A percentile compares a stretch with the other conserved stretches of the same genome.
Evolutionary conservation across 805 yeast species (phyloP).

Genomic region (Candida berthetii): DNA sequence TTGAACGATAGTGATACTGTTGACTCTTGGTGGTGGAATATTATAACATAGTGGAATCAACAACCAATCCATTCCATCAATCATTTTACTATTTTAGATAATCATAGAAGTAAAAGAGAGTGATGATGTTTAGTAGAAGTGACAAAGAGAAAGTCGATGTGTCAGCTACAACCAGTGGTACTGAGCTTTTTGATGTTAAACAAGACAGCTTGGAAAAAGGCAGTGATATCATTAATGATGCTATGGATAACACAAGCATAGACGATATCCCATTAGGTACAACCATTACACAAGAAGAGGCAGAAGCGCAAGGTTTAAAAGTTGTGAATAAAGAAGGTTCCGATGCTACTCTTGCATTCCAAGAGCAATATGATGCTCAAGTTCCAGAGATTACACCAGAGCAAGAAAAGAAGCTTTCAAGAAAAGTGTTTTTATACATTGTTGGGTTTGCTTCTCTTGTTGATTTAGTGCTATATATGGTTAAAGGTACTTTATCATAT

Average conservation of each 20-base stretch:
- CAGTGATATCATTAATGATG: background rate
- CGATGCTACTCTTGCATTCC: slow-evolving; percentile 25
- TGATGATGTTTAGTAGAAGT: background rate
- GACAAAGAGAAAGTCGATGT: background rate
- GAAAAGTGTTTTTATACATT: slow-evolving; percentile 25
- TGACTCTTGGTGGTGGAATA: too few species aligned
- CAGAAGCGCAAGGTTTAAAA: background rate
- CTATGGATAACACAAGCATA: background rate
- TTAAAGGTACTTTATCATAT: slow-evolving; percentile 38
- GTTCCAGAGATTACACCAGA: slow-evolving; percentile 29
- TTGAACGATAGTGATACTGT: too few species aligned
- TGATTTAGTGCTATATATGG: slow-evolving; percentile 33
- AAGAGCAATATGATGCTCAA: slow-evolving; percentile 20
- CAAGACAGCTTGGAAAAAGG: background rate
- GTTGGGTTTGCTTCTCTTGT: slow-evolving; percentile 28
- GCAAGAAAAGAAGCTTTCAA: slow-evolving; percentile 26
- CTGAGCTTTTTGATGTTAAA: background rate
- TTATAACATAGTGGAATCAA: too few species aligned
- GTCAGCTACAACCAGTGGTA: background rate
- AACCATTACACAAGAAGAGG: background rate
- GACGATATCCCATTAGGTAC: background rate
- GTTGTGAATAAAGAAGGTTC: slow-evolving; percentile 16
- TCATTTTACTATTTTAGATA: too few species aligned
- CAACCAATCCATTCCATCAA: too few species aligned
- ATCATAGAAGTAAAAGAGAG: background rate